A percentile compares a stretch with the other conserved stretches of the same genome.
Evolutionary conservation across 805 yeast genomes (phyloP).

Genomic region (Candida oleophila): DNA sequence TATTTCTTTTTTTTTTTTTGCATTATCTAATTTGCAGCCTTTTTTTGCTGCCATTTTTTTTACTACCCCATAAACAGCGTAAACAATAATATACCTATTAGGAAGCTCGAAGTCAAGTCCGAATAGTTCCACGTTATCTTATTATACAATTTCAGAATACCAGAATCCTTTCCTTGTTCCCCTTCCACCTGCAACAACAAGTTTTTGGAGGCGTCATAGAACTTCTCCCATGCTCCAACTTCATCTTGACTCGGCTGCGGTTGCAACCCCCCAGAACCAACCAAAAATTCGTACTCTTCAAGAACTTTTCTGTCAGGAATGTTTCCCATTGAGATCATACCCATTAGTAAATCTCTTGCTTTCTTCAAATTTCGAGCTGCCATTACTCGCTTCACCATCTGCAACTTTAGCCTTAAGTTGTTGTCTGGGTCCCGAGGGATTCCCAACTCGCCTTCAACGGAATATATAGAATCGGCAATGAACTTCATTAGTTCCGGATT

Average conservation of each 20-base stretch:
- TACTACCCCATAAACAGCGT: background rate
- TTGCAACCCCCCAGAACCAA: background rate
- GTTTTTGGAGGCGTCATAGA: background rate
- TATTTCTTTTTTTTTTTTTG: background rate
- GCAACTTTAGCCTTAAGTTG: slow-evolving; percentile 1
- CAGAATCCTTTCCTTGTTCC: background rate
- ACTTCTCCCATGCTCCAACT: background rate
- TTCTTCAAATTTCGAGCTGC: background rate
- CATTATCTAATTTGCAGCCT: background rate
- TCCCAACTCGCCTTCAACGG: background rate
- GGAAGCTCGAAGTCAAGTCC: background rate
- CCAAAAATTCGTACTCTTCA: background rate
- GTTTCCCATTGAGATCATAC: background rate
- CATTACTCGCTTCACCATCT: slow-evolving; percentile 1
- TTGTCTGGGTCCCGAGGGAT: slow-evolving; percentile 3
- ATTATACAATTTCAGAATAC: background rate
- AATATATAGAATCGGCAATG: background rate
- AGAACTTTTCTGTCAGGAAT: background rate
- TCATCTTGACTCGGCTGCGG: background rate
- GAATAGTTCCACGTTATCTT: background rate
- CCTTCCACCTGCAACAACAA: background rate
- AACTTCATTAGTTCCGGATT: background rate
- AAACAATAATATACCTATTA: background rate
- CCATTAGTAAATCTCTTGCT: background rate
- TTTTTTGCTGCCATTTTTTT: too few species aligned